phyloP scores from a whole-genome alignment of 2,329 filamentous ascomycete genomes.

The Pseudopithomyces maydicus region DNA sequence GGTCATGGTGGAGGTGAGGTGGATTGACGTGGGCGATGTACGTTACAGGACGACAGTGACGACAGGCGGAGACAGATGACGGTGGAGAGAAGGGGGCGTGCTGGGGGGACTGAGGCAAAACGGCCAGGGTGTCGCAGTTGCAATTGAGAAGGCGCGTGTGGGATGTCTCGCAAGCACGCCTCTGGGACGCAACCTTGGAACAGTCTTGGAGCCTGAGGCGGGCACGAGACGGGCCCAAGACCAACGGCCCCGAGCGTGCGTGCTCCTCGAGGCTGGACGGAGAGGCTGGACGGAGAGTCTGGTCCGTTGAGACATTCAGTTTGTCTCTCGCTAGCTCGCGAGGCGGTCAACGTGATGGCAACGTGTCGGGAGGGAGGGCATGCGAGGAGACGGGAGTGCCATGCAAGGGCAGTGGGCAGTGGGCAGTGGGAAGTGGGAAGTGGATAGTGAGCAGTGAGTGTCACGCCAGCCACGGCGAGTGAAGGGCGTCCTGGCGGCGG shows the following conservation, averaged over 20 bases:
- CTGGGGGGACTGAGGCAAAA: conserved; percentile 34
- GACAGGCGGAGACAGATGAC: not conserved
- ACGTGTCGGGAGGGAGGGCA: not conserved
- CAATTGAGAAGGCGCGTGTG: conserved; percentile 5
- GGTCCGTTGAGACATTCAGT: not conserved
- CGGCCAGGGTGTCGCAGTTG: conserved; percentile 35
- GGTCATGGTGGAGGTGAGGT: conserved; percentile 1
- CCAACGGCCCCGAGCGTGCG: not conserved
- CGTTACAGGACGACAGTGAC: conserved; percentile 1
- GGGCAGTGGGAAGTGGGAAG: too few species aligned
- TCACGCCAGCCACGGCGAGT: conserved; percentile 37
- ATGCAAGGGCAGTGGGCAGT: conserved; percentile 4
- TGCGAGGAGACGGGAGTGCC: conserved; percentile 2
- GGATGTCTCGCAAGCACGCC: conserved; percentile 8
- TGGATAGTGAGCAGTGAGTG: conserved; percentile 21
- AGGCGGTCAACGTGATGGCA: not conserved
- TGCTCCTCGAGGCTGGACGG: not conserved
- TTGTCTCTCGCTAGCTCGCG: conserved; percentile 2
- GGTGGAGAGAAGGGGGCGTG: not conserved
- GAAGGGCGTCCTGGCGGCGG: conserved; percentile 18
- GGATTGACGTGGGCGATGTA: not conserved
- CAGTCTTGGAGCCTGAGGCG: not conserved
- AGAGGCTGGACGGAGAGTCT: not conserved
- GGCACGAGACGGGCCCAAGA: not conserved
- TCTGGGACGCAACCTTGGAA: not conserved